Conservation (phyloP, 2,329 filamentous ascomycete genomes). For the Claviceps maximensis region DNA sequence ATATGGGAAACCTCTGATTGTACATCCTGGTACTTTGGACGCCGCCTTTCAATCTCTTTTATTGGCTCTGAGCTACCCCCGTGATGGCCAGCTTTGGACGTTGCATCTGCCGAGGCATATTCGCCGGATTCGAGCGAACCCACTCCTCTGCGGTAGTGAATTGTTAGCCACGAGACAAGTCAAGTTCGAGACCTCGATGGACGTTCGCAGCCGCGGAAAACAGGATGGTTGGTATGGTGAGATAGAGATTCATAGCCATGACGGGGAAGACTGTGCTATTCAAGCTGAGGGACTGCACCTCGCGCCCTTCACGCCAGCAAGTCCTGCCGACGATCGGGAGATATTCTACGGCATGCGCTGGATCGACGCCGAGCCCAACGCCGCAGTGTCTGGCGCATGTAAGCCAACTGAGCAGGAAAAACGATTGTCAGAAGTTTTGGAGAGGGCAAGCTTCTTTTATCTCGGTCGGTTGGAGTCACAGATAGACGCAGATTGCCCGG, state of each 20-base stretch:
- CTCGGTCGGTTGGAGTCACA: not conserved
- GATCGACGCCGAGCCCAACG: not conserved
- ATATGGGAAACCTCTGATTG: slow-evolving; percentile 6
- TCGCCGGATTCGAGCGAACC: slow-evolving; percentile 7
- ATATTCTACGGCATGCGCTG: not conserved
- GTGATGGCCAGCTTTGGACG: slow-evolving; percentile 19
- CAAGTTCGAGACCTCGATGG: not conserved
- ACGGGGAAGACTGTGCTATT: not conserved
- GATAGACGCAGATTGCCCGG: not conserved
- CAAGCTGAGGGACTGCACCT: not conserved
- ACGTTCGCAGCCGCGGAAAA: not conserved
- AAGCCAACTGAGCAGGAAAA: not conserved
- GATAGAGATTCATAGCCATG: not conserved
- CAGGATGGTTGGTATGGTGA: not conserved
- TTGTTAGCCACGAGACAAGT: not conserved
- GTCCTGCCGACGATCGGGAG: not conserved
- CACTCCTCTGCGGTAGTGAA: not conserved
- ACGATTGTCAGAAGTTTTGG: not conserved
- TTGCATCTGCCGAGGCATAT: slow-evolving; percentile 19
- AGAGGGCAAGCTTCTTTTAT: not conserved
- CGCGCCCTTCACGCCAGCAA: not conserved
- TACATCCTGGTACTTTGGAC: slow-evolving; percentile 24
- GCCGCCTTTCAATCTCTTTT: slow-evolving; percentile 22
- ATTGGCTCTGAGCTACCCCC: slow-evolving; percentile 19
- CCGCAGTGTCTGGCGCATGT: not conserved